Evolutionary conservation across 495 filamentous ascomycete genomes (phyloP).

Genomic region (Penicillium parvum): DNA sequence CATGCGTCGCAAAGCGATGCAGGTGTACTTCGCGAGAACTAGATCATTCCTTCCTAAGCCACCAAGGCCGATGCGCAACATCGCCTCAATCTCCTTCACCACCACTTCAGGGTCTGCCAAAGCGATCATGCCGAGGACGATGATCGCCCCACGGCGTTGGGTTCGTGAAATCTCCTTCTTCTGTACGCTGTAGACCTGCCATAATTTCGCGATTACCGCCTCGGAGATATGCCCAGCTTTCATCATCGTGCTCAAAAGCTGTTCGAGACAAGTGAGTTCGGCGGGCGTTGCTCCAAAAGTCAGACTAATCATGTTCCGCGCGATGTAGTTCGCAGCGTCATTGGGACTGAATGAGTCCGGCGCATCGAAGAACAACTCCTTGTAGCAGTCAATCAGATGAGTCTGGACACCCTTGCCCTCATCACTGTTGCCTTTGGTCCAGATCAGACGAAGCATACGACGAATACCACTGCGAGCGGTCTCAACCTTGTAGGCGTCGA

Average conservation of each 20-base stretch:
- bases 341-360: slow-evolving; percentile 81
- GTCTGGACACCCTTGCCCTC: slow-evolving; percentile 98
- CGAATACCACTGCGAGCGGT: slow-evolving; percentile 84
- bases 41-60: slow-evolving; percentile 74
- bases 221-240: slow-evolving; percentile 83
- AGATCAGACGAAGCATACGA: slow-evolving; percentile 92
- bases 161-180: slow-evolving; percentile 87
- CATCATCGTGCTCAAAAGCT: slow-evolving; percentile 96
- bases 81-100: slow-evolving; percentile 87
- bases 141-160: slow-evolving; percentile 91
- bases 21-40: slow-evolving; percentile 88
- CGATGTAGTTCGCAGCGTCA: slow-evolving; percentile 92
- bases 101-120: slow-evolving; percentile 89
- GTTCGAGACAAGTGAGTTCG: slow-evolving; percentile 91
- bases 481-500: slow-evolving; percentile 93
- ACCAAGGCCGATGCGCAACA: slow-evolving; percentile 87
- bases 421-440: slow-evolving; percentile 98
- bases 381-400: slow-evolving; percentile 96
- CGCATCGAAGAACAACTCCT: slow-evolving; percentile 89
- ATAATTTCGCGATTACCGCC: slow-evolving; percentile 83
- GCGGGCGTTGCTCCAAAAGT: slow-evolving; percentile 93
- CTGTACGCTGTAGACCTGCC: slow-evolving; percentile 95
- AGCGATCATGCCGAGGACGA: slow-evolving; percentile 95
- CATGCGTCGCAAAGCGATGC: slow-evolving; percentile 85
- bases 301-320: slow-evolving; percentile 96